Base-by-base conservation (phyloP, 2,329 filamentous ascomycete genomes). In the Apiospora pterosperma region DNA sequence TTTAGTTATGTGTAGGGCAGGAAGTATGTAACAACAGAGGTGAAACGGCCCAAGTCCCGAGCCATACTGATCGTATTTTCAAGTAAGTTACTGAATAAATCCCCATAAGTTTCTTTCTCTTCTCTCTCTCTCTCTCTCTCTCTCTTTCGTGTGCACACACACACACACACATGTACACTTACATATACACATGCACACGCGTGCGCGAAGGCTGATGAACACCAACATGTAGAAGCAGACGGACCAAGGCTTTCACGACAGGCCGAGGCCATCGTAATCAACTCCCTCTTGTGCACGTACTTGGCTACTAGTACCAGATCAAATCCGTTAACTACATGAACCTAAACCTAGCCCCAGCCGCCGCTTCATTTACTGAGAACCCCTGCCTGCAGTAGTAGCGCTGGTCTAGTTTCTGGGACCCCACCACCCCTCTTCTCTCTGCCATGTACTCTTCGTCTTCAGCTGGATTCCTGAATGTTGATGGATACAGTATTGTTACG, bases 281-380 rank as follows among this genome's bases (percentile, higher is more conserved):
- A 16, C 23, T 16, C 41, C 41, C 41, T 16, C 41, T n/a, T 16
- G 34, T 39, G 34, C 25, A 39, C 8, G 23, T 41, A 21, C 36
- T 28, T 41, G 31, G 39, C 28, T 28, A 25, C 39, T 61, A 41
- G 25, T n/a, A n/a, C 48, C 28, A 55, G n/a, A 31, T 55, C 48
- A 39, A 16, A 19, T 39, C 38, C 28, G 48, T 55, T 28, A 31
- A 55, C 48, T 55, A n/a, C n/a, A n/a, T n/a, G n/a, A 55, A 55
- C 48, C 48, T 55, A 55, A 55, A 55, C 48, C 48, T 55, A 55
- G 48, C 48, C 48, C 48, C 48, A 55, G 48, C 48, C 59, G 59
- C 59, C 59, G 59, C 59, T 61, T 61, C 59, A 61, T 61, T 61
- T 61, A 41, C 59, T 61, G 59, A 41, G 59, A 38, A 61, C 59